Evolutionary conservation across 2,329 filamentous ascomycete species (phyloP).

Genomic region (Gnomoniopsis smithogilvyi): DNA sequence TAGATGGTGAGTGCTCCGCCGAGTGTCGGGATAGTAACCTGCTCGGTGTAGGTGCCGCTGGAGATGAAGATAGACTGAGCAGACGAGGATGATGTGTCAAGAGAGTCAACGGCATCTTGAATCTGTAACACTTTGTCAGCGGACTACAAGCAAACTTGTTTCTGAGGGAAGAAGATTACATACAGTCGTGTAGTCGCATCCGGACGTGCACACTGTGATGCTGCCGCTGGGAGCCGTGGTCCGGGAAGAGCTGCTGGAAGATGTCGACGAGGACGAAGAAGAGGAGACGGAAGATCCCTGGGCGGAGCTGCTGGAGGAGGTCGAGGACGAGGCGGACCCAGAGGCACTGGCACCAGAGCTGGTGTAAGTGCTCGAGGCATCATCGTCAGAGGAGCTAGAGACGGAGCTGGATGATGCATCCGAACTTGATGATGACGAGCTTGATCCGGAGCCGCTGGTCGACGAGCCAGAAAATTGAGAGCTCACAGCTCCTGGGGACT

Average conservation of each 20-base stretch:
- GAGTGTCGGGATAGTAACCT: conserved; percentile 48
- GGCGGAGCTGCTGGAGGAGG: neutral
- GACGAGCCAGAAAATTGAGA: neutral
- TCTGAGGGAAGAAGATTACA: neutral
- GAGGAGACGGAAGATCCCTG: neutral
- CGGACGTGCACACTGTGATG: conserved; percentile 16
- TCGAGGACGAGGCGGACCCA: neutral
- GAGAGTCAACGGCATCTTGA: conserved; percentile 16
- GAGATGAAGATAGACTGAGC: conserved; percentile 17
- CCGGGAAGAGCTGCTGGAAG: conserved; percentile 7
- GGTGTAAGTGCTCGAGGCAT: neutral
- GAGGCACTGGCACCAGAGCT: neutral
- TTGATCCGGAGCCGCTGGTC: neutral
- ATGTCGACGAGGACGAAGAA: neutral
- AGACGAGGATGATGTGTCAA: conserved; percentile 8
- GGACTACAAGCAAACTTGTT: neutral
- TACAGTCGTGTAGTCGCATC: conserved; percentile 15
- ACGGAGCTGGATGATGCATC: neutral
- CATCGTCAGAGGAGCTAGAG: neutral
- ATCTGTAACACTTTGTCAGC: conserved; percentile 4
- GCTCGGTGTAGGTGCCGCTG: conserved; percentile 54
- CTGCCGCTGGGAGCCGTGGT: conserved; percentile 15
- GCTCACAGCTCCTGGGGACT: neutral
- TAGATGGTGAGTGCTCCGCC: conserved; percentile 50
- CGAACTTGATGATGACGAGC: neutral